Base-by-base conservation (phyloP, 441 rosid species). In the Aquilaria agallochum region DNA sequence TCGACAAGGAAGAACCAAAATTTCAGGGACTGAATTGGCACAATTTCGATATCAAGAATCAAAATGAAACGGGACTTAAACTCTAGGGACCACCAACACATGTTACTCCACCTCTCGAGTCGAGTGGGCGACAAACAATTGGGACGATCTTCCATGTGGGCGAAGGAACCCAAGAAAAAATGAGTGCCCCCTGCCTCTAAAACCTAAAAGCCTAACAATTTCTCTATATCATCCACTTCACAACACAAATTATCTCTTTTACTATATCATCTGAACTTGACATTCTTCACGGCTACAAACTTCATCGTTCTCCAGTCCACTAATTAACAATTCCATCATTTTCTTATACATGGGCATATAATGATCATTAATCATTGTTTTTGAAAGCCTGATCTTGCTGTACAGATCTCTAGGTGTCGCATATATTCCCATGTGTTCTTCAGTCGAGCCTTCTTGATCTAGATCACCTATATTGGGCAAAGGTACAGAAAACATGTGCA, bases 291-390 rank as follows among this genome's bases (percentile, higher is more conserved):
- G 64, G 40, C 56, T 67, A 78, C 63, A 51, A 31, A 15, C 66
- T 13, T 67, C 79, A 65, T 69, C 76, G 8, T 73, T 78, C 72
- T 81, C 87, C 10, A 91, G 85, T 75, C 89, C 76, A 44, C 73
- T 70, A 42, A 89, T 81, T 67, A 89, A 72, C 72, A 77, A 83
- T 68, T 95, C 96, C 81, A 92, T 88, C 97, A 86, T 92, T 74
- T 78, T 95, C 80, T 82, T 89, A 74, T 89, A 88, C 89, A 87
- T 86, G 11, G 97, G 98, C 98, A 92, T 92, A 48, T 95, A 95
- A 68, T 95, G 99, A 78, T 95, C 99, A 59, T 95, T 86, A 40
- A 95, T 92, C 97, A 92, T 88, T 2, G 96, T 88, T 74, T 77
- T 86, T 1, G 97, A 95, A 9, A 95, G 91, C 42, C 98, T 81